phyloP scores from a whole-genome alignment of 768 basidiomycete genomes.

The Calocybe cyanea region DNA sequence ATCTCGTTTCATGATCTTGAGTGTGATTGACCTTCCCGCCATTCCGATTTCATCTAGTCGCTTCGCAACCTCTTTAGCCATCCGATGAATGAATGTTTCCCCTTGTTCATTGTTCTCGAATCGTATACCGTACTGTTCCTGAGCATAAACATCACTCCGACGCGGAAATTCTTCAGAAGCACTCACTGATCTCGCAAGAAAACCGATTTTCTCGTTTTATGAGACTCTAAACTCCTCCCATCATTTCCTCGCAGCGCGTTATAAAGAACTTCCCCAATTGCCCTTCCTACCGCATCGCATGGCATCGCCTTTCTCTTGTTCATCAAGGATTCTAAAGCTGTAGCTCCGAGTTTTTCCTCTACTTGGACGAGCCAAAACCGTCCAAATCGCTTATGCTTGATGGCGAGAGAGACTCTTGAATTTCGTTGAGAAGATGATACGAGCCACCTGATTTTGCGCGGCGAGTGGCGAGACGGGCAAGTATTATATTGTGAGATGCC shows the following conservation, averaged over 20 bases:
- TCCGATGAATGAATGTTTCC: conserved; percentile 68
- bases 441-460: conserved; percentile 89
- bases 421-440: conserved; percentile 75
- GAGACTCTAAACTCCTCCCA: conserved; percentile 70
- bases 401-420: conserved; percentile 54
- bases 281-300: conserved; percentile 71
- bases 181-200: conserved; percentile 93
- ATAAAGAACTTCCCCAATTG: conserved; percentile 80
- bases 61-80: conserved; percentile 74
- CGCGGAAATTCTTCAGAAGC: no score
- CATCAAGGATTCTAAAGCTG: conserved; percentile 64
- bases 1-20: conserved; percentile 89
- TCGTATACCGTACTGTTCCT: conserved; percentile 84
- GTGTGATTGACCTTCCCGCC: conserved; percentile 70
- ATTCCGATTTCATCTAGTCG: conserved; percentile 66
- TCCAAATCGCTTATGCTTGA: conserved; percentile 79
- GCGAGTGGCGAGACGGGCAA: conserved; percentile 89
- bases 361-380: conserved; percentile 84
- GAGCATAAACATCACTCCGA: not conserved
- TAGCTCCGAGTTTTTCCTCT: conserved; percentile 69
- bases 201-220: conserved; percentile 86
- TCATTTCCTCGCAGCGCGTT: conserved; percentile 86
- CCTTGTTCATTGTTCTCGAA: conserved; percentile 83
- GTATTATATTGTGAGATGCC: conserved; percentile 90
- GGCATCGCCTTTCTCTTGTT: conserved; percentile 62